These are phyloP conservation scores for Aspergillus brasiliensis DNA, from an alignment of 2,329 filamentous ascomycete species.

Conservation along the genomic window DNA sequence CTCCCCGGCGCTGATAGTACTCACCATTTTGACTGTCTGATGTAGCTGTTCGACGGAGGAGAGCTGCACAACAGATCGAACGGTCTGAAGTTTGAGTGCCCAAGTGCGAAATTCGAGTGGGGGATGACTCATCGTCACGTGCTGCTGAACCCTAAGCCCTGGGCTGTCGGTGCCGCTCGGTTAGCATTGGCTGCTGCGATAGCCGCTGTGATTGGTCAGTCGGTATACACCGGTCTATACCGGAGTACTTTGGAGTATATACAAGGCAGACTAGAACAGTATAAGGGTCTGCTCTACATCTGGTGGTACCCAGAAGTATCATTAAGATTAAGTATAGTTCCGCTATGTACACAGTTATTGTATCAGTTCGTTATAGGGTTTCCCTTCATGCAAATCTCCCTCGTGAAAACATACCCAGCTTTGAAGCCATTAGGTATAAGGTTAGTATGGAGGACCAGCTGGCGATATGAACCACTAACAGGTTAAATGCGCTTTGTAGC, in stretches of 20 bases:
- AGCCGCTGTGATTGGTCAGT: conserved; percentile 13
- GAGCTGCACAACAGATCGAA: conserved; percentile 28
- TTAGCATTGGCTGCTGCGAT: conserved; percentile 15
- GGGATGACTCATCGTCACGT: conserved; percentile 35
- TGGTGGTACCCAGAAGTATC: background rate
- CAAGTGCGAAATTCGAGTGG: conserved; percentile 43
- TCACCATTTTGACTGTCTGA: conserved; percentile 44
- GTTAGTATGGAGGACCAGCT: background rate
- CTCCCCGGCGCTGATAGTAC: conserved; percentile 14
- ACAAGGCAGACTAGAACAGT: too few species aligned
- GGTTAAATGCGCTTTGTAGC: background rate
- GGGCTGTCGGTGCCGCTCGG: conserved; percentile 19
- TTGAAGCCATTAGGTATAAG: background rate
- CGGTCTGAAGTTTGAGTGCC: conserved; percentile 27
- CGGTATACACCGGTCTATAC: background rate
- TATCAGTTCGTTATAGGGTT: background rate
- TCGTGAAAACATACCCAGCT: background rate
- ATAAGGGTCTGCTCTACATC: too few species aligned
- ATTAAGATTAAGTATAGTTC: background rate
- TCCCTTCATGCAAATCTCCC: too few species aligned
- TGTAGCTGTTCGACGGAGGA: conserved; percentile 38
- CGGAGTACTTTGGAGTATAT: too few species aligned
- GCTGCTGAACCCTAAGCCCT: conserved; percentile 37
- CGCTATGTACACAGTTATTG: background rate
- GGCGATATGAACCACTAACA: too few species aligned